Conservation (phyloP, 176 grass and related monocot genomes). For the Oryza rufipogon region DNA sequence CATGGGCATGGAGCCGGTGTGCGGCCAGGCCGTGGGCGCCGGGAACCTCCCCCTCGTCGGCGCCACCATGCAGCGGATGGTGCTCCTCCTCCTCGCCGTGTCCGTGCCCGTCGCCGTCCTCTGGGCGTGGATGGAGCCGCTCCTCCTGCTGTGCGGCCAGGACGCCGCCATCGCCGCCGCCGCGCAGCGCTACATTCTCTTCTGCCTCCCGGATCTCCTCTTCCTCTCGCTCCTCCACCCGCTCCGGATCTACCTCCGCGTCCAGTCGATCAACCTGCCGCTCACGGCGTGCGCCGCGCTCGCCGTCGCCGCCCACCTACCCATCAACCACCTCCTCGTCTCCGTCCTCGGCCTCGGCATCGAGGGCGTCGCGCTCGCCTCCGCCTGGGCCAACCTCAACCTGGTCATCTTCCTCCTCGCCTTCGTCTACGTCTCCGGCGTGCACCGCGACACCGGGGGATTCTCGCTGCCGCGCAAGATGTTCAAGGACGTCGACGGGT, state of each 20-base stretch:
- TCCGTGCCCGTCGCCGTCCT: constrained; percentile 68
- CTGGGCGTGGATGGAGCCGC: constrained; percentile 77
- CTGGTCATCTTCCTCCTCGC: constrained; percentile 68
- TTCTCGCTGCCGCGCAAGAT: constrained; percentile 54
- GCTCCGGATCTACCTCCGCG: constrained; percentile 90
- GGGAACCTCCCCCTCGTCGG: constrained; percentile 65
- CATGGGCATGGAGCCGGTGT: constrained; percentile 96
- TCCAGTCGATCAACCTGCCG: constrained; percentile 83
- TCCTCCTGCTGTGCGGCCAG: constrained; percentile 83
- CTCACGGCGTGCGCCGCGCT: constrained; percentile 70
- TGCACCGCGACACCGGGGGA: constrained; percentile 65
- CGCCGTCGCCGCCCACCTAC: constrained; percentile 65
- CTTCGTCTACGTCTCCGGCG: constrained; percentile 71
- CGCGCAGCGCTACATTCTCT: constrained; percentile 71
- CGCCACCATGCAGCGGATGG: constrained; percentile 72
- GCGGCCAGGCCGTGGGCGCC: constrained; percentile 91
- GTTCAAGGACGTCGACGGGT: constrained; percentile 59
- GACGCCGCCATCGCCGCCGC: constrained; percentile 61
- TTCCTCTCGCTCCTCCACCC: constrained; percentile 95
- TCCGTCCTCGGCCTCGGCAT: constrained; percentile 67
- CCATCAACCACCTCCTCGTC: constrained; percentile 79
- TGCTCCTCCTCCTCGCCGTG: constrained; percentile 68
- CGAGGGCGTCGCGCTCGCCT: constrained; percentile 75
- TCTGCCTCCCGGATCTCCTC: constrained; percentile 81
- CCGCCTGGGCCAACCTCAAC: constrained; percentile 80